phyloP scores from a whole-genome alignment of 768 basidiomycete species.

The Cubamyces sp. region DNA sequence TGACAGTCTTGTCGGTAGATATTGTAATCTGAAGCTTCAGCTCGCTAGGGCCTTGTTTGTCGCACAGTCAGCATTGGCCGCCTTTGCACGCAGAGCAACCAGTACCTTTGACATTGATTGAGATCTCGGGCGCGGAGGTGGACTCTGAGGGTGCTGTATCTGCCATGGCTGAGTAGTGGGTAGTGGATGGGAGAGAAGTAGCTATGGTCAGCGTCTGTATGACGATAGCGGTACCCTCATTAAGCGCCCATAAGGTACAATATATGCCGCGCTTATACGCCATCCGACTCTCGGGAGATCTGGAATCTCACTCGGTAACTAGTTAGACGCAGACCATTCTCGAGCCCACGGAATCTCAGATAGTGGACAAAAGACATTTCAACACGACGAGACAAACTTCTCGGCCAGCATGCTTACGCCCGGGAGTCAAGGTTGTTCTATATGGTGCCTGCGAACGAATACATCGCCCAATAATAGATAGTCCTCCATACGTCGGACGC shows the following conservation, averaged over 20 bases:
- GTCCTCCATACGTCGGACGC: no score
- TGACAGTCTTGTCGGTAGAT: constrained; percentile 79
- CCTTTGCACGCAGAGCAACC: background rate
- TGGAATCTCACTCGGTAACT: no score
- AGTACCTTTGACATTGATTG: constrained; percentile 61
- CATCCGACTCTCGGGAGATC: no score
- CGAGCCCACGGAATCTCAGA: no score
- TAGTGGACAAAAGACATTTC: no score
- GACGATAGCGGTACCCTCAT: constrained; percentile 3
- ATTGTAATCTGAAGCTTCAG: constrained; percentile 91
- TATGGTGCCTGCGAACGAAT: no score
- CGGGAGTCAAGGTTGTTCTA: no score
- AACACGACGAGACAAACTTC: no score
- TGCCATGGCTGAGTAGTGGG: constrained; percentile 11
- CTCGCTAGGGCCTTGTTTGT: constrained; percentile 75
- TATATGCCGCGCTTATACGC: background rate
- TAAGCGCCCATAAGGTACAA: constrained; percentile 6
- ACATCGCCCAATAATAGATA: background rate
- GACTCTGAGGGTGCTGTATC: constrained; percentile 17
- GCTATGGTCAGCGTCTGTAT: background rate
- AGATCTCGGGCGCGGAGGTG: constrained; percentile 33
- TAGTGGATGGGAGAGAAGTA: background rate
- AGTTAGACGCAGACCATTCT: no score
- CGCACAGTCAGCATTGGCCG: background rate
- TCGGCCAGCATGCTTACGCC: no score